A percentile compares a stretch with the other conserved stretches of the same genome.
Conservation (phyloP, 2,329 filamentous ascomycete genomes). For the Daldinia sp. region DNA sequence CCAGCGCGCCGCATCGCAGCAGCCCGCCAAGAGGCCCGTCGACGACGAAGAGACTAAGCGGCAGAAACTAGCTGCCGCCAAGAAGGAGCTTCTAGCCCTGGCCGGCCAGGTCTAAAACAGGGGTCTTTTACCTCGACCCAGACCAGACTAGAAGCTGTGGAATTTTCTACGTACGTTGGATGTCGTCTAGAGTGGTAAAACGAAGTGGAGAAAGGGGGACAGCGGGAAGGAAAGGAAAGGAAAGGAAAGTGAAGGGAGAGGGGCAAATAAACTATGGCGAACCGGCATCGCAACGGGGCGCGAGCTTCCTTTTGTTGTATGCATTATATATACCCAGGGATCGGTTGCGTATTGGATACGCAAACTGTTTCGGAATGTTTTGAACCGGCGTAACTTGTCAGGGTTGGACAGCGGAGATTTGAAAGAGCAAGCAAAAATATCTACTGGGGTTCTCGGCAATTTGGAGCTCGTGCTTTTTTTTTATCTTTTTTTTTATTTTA, state of each 20-base stretch:
- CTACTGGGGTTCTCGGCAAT: neutral
- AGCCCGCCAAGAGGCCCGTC: neutral
- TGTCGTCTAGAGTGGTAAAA: neutral
- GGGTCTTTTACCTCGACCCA: too few relatives aligned
- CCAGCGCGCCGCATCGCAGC: conserved; percentile 36
- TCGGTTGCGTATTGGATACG: conserved; percentile 35
- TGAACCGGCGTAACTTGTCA: conserved; percentile 26
- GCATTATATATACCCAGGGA: conserved; percentile 37
- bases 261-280: neutral
- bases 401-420: conserved; percentile 11
- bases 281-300: neutral
- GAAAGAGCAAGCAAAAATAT: neutral
- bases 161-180: neutral
- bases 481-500: conserved; percentile 2
- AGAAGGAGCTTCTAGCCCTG: conserved; percentile 55
- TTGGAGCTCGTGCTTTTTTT: neutral
- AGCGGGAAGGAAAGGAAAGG: neutral
- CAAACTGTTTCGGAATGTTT: conserved; percentile 34
- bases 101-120: conserved; percentile 36
- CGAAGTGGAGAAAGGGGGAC: neutral
- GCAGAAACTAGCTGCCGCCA: conserved; percentile 56
- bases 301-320: conserved; percentile 30
- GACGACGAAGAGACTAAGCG: conserved; percentile 49
- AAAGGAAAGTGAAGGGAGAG: neutral
- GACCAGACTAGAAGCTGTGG: neutral